phyloP scores from a whole-genome alignment of 2,329 filamentous ascomycete species.

The Thielaviopsis cerberus region DNA sequence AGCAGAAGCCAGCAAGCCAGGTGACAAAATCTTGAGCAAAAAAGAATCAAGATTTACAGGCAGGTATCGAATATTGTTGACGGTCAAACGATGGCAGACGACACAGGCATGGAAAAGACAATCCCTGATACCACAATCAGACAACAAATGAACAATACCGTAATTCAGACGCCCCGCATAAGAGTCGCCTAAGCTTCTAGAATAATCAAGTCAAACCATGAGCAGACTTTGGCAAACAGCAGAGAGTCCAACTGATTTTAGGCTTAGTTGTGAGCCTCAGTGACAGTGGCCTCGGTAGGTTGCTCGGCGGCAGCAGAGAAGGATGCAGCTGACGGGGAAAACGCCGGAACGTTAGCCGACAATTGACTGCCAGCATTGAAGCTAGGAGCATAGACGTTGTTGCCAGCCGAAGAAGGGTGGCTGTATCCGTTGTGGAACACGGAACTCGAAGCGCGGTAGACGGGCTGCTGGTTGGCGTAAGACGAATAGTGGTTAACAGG shows the following conservation, averaged over 20 bases:
- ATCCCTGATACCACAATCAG: not conserved
- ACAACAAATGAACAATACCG: not conserved
- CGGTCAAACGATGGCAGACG: not conserved
- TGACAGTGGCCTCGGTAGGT: not conserved
- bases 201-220: not conserved
- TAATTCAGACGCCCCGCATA: not conserved
- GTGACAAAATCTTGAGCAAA: no score
- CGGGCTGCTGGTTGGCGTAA: slow-evolving; percentile 17
- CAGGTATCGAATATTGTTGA: no score
- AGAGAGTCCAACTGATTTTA: not conserved
- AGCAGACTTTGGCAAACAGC: not conserved
- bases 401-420: slow-evolving; percentile 2
- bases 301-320: not conserved
- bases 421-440: slow-evolving; percentile 16
- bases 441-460: slow-evolving; percentile 14
- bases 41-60: no score
- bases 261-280: slow-evolving; percentile 7
- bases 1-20: not conserved
- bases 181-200: not conserved
- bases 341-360: slow-evolving; percentile 24
- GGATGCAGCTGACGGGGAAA: slow-evolving; percentile 17
- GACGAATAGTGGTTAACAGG: slow-evolving; percentile 6
- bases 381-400: slow-evolving; percentile 11
- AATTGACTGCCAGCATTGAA: slow-evolving; percentile 19
- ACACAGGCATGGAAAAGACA: not conserved